A percentile compares a stretch with the other conserved stretches of the same genome.
These are phyloP conservation scores for Pleurotus cornucopiae DNA, from an alignment of 768 basidiomycete genomes.

Conservation along the genomic window DNA sequence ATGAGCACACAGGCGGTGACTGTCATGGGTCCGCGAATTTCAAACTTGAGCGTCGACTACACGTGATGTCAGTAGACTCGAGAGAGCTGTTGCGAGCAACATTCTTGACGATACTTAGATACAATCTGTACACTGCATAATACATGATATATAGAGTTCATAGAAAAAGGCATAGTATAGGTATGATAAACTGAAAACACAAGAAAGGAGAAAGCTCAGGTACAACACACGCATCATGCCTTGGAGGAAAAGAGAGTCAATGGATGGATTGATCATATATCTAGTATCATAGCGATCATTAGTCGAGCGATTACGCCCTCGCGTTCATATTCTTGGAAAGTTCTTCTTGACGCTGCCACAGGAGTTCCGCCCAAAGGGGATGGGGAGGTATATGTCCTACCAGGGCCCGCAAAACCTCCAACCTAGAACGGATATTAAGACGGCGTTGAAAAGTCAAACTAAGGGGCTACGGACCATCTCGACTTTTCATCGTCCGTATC, in stretches of 20 bases:
- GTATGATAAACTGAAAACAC: not conserved
- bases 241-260: too few species aligned
- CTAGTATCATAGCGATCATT: not conserved
- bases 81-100: too few species aligned
- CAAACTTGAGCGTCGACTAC: too few species aligned
- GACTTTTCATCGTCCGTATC: conserved; percentile 87
- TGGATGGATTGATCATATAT: not conserved
- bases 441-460: too few species aligned
- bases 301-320: conserved; percentile 13
- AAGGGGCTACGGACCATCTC: conserved; percentile 59
- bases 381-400: conserved; percentile 90
- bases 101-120: not conserved
- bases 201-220: not conserved
- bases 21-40: too few species aligned
- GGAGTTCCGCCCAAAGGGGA: conserved; percentile 88
- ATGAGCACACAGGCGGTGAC: too few species aligned
- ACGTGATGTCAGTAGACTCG: too few species aligned
- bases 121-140: conserved; percentile 8
- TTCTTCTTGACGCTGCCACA: conserved; percentile 79
- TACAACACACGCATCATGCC: not conserved
- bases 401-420: conserved; percentile 78
- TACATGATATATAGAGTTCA: conserved; percentile 8
- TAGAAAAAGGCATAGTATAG: not conserved
- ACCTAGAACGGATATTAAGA: conserved; percentile 43
- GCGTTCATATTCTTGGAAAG: conserved; percentile 27